phyloP scores from a whole-genome alignment of 495 filamentous ascomycete genomes.

The Xylaria cubensis region DNA sequence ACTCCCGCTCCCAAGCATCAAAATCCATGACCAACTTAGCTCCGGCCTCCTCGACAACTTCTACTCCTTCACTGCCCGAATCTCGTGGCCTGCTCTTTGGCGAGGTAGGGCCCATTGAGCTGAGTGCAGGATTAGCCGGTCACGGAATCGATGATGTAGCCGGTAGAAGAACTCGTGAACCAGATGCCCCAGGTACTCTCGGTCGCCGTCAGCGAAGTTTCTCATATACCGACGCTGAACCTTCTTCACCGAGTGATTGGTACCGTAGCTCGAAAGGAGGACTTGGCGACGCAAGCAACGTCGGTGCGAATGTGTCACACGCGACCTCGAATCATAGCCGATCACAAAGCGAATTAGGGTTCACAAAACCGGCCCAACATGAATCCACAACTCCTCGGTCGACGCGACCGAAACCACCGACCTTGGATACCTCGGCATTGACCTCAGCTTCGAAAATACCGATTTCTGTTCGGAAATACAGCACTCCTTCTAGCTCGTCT shows the following conservation, averaged over 20 bases:
- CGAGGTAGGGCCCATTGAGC: constrained; percentile 55
- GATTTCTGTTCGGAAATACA: constrained; percentile 50
- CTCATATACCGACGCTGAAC: constrained; percentile 55
- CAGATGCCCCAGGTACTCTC: constrained; percentile 44
- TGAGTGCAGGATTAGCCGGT: constrained; percentile 47
- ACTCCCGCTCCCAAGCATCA: constrained; percentile 48
- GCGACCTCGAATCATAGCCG: constrained; percentile 50
- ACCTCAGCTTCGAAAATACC: constrained; percentile 52
- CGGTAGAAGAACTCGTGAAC: constrained; percentile 55
- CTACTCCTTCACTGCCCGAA: constrained; percentile 36
- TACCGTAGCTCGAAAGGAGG: constrained; percentile 49
- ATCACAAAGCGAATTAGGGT: constrained; percentile 57
- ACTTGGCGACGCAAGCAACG: constrained; percentile 40
- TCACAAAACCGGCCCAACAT: constrained; percentile 44
- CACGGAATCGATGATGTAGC: constrained; percentile 55
- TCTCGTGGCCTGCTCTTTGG: constrained; percentile 55
- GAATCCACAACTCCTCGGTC: constrained; percentile 34
- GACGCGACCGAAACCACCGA: constrained; percentile 33
- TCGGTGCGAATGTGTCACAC: constrained; percentile 40
- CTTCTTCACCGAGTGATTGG: constrained; percentile 61
- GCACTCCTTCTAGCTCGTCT: constrained; percentile 47
- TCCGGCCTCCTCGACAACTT: constrained; percentile 35
- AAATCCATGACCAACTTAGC: constrained; percentile 55
- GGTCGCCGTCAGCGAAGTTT: constrained; percentile 49
- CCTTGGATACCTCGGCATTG: constrained; percentile 42